Percentiles rank a stretch among this genome's conserved stretches.
Conservation (phyloP, 306 rosid species). For the Prunus armeniaca region DNA sequence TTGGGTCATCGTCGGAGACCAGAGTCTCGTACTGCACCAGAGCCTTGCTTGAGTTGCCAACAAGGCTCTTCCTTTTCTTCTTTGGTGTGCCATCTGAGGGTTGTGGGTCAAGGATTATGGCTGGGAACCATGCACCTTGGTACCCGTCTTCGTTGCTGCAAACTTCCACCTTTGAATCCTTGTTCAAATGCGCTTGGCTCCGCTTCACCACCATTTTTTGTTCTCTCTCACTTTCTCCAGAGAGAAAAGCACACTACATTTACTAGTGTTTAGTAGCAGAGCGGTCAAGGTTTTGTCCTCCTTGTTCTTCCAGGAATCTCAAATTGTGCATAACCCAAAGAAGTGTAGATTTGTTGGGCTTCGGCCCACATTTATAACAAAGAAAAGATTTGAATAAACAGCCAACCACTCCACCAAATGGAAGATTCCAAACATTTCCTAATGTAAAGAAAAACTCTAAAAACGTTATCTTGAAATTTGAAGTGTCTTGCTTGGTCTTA, state of each 20-base stretch:
- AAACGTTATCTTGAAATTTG: too few relatives aligned
- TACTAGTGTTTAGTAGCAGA: too few relatives aligned
- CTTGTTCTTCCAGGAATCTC: too few relatives aligned
- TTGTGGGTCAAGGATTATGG: not conserved
- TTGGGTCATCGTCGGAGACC: not conserved
- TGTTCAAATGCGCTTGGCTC: not conserved
- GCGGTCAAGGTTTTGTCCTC: too few relatives aligned
- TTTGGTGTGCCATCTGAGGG: not conserved
- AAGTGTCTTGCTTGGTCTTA: too few relatives aligned
- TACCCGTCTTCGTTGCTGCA: not conserved
- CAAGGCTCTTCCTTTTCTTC: not conserved
- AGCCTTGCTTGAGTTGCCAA: not conserved
- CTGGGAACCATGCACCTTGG: not conserved
- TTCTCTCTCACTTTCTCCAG: too few relatives aligned
- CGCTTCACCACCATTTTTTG: not conserved
- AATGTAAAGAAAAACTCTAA: too few relatives aligned
- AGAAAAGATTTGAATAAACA: too few relatives aligned
- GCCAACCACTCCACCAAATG: not conserved
- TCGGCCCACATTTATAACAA: too few relatives aligned
- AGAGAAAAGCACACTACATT: too few relatives aligned
- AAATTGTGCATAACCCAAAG: too few relatives aligned
- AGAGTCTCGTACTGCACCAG: slow-evolving; percentile 10
- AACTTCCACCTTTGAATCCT: not conserved
- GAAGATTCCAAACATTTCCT: not conserved
- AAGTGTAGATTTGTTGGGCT: too few relatives aligned